phyloP scores from a whole-genome alignment of 768 basidiomycete species.

The Paxillus ammoniavirescens region DNA sequence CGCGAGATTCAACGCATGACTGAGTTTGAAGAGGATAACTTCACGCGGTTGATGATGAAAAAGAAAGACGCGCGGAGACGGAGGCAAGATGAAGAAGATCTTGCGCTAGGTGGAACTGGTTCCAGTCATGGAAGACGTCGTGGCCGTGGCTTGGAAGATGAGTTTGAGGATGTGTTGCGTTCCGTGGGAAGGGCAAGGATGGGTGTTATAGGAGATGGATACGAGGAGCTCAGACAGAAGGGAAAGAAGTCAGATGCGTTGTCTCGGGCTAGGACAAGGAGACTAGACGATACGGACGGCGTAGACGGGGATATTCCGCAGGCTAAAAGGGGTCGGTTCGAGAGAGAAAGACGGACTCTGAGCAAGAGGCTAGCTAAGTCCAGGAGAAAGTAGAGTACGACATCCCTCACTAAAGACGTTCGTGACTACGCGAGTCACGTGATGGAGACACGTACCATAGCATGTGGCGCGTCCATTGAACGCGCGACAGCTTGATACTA shows the following conservation, averaged over 20 bases:
- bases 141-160: constrained; percentile 76
- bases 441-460: not conserved
- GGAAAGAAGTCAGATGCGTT: constrained; percentile 64
- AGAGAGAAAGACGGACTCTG: constrained; percentile 40
- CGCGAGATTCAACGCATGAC: constrained; percentile 76
- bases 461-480: no score
- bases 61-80: constrained; percentile 80
- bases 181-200: constrained; percentile 49
- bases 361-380: constrained; percentile 25
- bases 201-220: constrained; percentile 62
- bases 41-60: constrained; percentile 85
- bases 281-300: constrained; percentile 25
- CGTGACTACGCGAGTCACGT: not conserved
- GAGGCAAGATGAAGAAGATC: constrained; percentile 76
- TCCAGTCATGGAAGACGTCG: constrained; percentile 53
- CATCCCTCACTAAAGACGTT: no score
- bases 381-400: constrained; percentile 13
- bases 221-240: constrained; percentile 72
- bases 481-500: not conserved
- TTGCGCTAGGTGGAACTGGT: constrained; percentile 78
- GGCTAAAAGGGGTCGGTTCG: constrained; percentile 42
- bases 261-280: constrained; percentile 50
- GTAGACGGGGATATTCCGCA: constrained; percentile 31
- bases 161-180: constrained; percentile 78
- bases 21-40: constrained; percentile 94